Evolutionary conservation across 106 monocot species (phyloP).

Genomic region (Allium cepa): DNA sequence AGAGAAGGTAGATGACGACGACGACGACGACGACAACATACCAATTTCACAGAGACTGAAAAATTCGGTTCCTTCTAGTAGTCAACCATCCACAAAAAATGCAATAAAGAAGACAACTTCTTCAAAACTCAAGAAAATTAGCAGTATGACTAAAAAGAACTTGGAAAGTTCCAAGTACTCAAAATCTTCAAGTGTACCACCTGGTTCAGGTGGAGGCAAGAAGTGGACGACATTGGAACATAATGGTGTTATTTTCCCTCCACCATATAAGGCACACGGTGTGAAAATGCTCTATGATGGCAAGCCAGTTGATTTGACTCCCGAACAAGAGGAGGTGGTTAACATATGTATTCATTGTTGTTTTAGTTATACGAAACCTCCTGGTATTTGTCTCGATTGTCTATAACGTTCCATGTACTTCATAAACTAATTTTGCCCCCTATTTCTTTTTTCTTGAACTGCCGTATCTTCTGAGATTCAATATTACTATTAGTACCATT

Average conservation of each 20-base stretch:
- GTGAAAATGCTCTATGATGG: slow-evolving; percentile 96
- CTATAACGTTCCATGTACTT: background rate
- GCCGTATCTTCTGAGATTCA: slow-evolving; percentile 1
- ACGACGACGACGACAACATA: slow-evolving; percentile 39
- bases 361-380: background rate
- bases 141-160: slow-evolving; percentile 34
- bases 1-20: slow-evolving; percentile 26
- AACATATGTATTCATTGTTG: background rate
- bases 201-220: slow-evolving; percentile 87
- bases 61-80: slow-evolving; percentile 33
- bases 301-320: slow-evolving; percentile 78
- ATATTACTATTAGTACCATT: background rate
- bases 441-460: background rate
- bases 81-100: slow-evolving; percentile 34
- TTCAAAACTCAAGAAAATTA: slow-evolving; percentile 46
- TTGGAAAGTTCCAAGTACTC: slow-evolving; percentile 43
- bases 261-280: slow-evolving; percentile 83
- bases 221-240: slow-evolving; percentile 93
- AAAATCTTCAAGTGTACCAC: slow-evolving; percentile 60
- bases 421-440: no score
- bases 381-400: background rate
- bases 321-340: slow-evolving; percentile 91
- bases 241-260: slow-evolving; percentile 96
- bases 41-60: slow-evolving; percentile 63
- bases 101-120: slow-evolving; percentile 39